Evolutionary conservation across 108 stramenopile species (phyloP), one percentile per base, ranked within the genome.

Genomic region (Skeletonema costatum): DNA sequence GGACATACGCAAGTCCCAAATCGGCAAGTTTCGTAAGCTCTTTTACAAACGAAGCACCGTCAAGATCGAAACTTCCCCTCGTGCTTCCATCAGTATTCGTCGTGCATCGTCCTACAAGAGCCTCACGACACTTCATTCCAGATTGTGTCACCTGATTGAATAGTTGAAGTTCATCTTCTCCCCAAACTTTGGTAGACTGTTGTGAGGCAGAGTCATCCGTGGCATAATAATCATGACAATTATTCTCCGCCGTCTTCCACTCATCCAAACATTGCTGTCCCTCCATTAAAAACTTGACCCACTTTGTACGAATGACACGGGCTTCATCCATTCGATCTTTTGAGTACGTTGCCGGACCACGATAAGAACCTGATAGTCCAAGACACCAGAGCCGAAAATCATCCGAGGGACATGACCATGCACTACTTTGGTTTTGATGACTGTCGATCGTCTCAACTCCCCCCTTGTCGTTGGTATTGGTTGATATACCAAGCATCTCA

Each of bases 341-440:
- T 2, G 89, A 86, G 65, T 87, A 96, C 6, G 91, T 91, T 0
- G 90, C 89, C 36, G 91, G 88, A 36, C 91, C 89, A 8, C 92
- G 81, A 71, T 96, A 96, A 11, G 86, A 84, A 10, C 93, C 93
- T 14, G 92, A 91, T 10, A 92, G 65, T 10, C 90, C 89, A 8
- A 96, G 78, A 73, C 95, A 96, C 95, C 95, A 96, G 16, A 93
- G 77, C 11, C 95, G 88, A 81, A 96, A 96, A 66, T 96, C 95
- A 74, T 96, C 95, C 5, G 92, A 75, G 2, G 87, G 90, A 42
- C 83, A 87, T 1, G 79, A 66, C 77, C 85, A 75, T 35, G 76
- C 53, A 63, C 72, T 64, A 59, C 76, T 58, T 32, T 63, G 36
- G 33, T 64, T 33, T 6, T 70, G 41, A 13, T 61, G 39, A 8